Evolutionary conservation across 2,329 filamentous ascomycete genomes (phyloP).

Genomic region (Sarocladiaceae sp.): DNA sequence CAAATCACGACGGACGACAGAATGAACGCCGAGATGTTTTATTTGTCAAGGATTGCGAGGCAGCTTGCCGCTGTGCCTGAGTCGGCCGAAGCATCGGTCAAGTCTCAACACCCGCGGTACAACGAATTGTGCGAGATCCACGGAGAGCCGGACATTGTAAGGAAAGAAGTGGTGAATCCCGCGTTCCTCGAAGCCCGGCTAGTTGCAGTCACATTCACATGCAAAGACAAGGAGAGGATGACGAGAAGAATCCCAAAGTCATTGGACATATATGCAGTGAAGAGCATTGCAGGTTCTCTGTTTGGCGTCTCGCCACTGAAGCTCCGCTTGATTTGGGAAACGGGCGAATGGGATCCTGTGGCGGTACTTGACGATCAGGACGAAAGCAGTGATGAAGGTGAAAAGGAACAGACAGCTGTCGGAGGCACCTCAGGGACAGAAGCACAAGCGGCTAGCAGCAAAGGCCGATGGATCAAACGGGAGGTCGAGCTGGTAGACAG

Average conservation of each 20-base stretch:
- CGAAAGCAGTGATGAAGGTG: conserved; percentile 46
- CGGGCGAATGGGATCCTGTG: conserved; percentile 82
- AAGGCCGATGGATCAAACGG: conserved; percentile 62
- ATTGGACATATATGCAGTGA: conserved; percentile 74
- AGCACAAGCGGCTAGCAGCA: not conserved
- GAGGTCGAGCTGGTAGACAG: conserved; percentile 76
- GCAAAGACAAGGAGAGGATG: conserved; percentile 20
- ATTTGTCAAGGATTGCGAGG: conserved; percentile 74
- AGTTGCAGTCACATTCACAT: conserved; percentile 54
- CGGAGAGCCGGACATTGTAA: conserved; percentile 60
- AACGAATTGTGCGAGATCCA: conserved; percentile 67
- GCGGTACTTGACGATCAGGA: conserved; percentile 55
- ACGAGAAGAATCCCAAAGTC: conserved; percentile 60
- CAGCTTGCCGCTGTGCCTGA: conserved; percentile 60
- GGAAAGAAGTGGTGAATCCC: conserved; percentile 57
- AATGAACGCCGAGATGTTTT: conserved; percentile 86
- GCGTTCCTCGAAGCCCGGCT: conserved; percentile 77
- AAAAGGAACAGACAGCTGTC: conserved; percentile 25
- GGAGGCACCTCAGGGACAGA: conserved; percentile 11
- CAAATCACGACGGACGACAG: conserved; percentile 67
- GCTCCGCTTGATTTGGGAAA: conserved; percentile 75
- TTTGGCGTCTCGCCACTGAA: conserved; percentile 59
- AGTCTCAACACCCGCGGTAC: conserved; percentile 65
- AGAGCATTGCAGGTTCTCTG: conserved; percentile 68
- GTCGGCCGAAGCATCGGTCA: conserved; percentile 45